phyloP scores from a whole-genome alignment of 2,329 filamentous ascomycete genomes.

The Laburnicola sp. region DNA sequence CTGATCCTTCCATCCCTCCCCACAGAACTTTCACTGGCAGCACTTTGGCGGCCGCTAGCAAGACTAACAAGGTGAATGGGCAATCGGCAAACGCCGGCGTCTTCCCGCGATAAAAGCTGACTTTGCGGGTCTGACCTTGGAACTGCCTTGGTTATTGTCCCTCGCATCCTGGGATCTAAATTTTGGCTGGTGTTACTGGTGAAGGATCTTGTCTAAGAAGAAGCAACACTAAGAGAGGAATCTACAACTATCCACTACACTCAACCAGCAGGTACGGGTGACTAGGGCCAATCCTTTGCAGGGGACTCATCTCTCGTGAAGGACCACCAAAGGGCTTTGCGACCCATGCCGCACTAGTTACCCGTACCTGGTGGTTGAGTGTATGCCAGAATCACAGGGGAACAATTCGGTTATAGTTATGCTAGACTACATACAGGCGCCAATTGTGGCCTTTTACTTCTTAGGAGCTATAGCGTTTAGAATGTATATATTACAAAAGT shows the following conservation, averaged over 20 bases:
- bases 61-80: not conserved
- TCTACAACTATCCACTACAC: not conserved
- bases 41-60: not conserved
- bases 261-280: too few species aligned
- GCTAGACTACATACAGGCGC: constrained; percentile 41
- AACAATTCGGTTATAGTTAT: constrained; percentile 29
- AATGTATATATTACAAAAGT: constrained; percentile 37
- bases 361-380: too few species aligned
- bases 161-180: not conserved
- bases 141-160: not conserved
- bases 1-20: not conserved
- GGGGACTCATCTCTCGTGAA: too few species aligned
- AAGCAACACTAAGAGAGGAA: not conserved
- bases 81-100: not conserved
- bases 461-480: constrained; percentile 32
- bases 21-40: not conserved
- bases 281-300: too few species aligned
- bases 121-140: not conserved
- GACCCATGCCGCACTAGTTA: too few species aligned
- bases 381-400: constrained; percentile 15
- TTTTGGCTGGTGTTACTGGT: not conserved
- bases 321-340: too few species aligned
- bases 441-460: constrained; percentile 36
- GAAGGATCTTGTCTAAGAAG: not conserved
- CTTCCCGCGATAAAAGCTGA: not conserved